Percentiles rank a stretch among this genome's conserved stretches.
Conservation (phyloP, 306 rosid species). For the Prunus dulcis region DNA sequence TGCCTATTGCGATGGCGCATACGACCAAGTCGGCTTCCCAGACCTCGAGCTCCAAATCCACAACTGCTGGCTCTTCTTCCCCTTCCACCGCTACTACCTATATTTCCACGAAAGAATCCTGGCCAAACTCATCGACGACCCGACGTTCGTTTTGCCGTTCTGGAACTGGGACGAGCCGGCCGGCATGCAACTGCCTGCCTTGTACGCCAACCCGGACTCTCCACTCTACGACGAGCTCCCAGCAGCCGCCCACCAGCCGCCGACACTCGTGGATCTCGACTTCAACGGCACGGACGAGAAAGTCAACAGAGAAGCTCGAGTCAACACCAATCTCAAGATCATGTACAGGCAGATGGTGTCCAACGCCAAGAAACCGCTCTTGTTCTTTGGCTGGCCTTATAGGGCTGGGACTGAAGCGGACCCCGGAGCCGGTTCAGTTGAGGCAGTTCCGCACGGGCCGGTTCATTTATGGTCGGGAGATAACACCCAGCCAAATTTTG, state of each 20-base stretch:
- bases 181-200: slow-evolving; percentile 62
- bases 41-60: slow-evolving; percentile 69
- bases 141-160: slow-evolving; percentile 57
- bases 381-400: slow-evolving; percentile 54
- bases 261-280: slow-evolving; percentile 46
- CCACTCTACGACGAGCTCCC: slow-evolving; percentile 50
- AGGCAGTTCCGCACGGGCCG: slow-evolving; percentile 53
- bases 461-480: slow-evolving; percentile 64
- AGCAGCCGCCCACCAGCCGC: slow-evolving; percentile 46
- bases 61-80: slow-evolving; percentile 73
- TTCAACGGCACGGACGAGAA: neutral
- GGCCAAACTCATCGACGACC: slow-evolving; percentile 60
- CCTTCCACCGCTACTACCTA: slow-evolving; percentile 69
- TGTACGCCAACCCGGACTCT: slow-evolving; percentile 40
- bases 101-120: slow-evolving; percentile 71
- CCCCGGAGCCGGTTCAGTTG: slow-evolving; percentile 50
- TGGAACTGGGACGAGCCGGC: slow-evolving; percentile 73
- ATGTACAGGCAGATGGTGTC: slow-evolving; percentile 77
- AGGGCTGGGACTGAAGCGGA: slow-evolving; percentile 54
- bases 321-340: slow-evolving; percentile 36
- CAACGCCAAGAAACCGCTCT: slow-evolving; percentile 30
- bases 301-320: neutral
- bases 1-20: slow-evolving; percentile 78
- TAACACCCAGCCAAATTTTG: slow-evolving; percentile 34
- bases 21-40: slow-evolving; percentile 63